Conservation (phyloP, 148 eudicot species). For the Persicaria maculosa region DNA sequence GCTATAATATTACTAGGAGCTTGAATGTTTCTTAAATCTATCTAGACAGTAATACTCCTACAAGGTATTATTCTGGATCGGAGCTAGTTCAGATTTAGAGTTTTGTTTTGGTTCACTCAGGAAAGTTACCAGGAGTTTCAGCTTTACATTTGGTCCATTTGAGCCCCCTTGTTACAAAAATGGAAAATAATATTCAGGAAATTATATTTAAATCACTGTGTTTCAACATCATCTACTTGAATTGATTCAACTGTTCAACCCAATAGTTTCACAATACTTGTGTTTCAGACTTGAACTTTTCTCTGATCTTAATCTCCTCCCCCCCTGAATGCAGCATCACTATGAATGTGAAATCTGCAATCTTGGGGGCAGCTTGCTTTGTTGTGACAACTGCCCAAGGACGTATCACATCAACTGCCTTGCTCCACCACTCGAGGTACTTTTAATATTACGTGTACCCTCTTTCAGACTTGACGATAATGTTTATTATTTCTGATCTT, state of each 20-base stretch:
- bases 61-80: not conserved
- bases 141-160: not conserved
- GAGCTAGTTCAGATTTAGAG: not conserved
- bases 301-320: conserved; percentile 21
- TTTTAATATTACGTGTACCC: not conserved
- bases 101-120: not conserved
- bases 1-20: not conserved
- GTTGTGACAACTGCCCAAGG: conserved; percentile 89
- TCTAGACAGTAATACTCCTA: not conserved
- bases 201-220: not conserved
- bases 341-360: conserved; percentile 86
- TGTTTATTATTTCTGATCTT: not conserved
- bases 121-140: not conserved
- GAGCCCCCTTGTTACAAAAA: not conserved
- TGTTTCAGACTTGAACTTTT: conserved; percentile 19
- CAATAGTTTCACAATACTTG: not conserved
- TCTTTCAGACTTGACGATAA: conserved; percentile 3
- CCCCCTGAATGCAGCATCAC: conserved; percentile 37
- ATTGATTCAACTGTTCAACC: not conserved
- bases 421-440: conserved; percentile 91
- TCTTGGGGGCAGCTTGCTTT: conserved; percentile 86
- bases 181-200: not conserved
- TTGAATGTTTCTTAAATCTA: not conserved
- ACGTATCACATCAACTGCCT: conserved; percentile 91
- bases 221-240: not conserved